Evolutionary conservation across 352 stramenopile genomes (phyloP), one percentile per base, ranked within the genome.

Genomic region (Globisporangium carolinianum): DNA sequence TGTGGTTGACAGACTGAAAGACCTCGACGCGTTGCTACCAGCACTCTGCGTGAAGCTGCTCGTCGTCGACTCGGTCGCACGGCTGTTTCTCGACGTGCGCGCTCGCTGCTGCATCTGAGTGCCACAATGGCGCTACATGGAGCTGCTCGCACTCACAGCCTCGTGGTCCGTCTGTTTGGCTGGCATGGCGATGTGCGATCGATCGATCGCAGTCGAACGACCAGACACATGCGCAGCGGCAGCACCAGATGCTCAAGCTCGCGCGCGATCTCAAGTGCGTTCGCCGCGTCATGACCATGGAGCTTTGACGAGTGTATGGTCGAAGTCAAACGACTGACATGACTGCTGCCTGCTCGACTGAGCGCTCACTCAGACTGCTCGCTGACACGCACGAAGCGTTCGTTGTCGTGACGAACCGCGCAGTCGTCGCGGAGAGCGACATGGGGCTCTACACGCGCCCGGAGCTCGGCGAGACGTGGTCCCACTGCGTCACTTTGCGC

Each of bases 61-160:
- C 2, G 66, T 94, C 39, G 64, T 92, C 52, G 84, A 94, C 68
- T 92, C 82, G n/a, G 55, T 89, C 1, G 71, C 79, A 8, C 71
- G 78, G 35, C 58, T 89, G 6, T 77, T 87, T 32, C 47, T 78
- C 4, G 86, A 91, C 62, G 79, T 89, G 47, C 32, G 38, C 10
- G 12, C 6, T 8, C 32, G 48, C 15, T 17, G 10, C 35, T 53
- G 48, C 32, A 24, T 35, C 18, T 37, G 18, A 15, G n/a, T 39
- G 47, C 4, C 11, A n/a, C 18, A 24, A 8, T n/a, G 18, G 17
- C 6, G 24, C 24, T 32, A 3, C 24, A 32, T 3, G 24, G 24
- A 32, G 24, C 24, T 32, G 24, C 24, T 32, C 24, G 24, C 24
- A 32, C 24, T 32, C 24, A 32, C 24, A 32, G 24, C 24, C 24